Evolutionary conservation across 2,329 filamentous ascomycete species (phyloP).

Genomic region (Penicillium olsonii): DNA sequence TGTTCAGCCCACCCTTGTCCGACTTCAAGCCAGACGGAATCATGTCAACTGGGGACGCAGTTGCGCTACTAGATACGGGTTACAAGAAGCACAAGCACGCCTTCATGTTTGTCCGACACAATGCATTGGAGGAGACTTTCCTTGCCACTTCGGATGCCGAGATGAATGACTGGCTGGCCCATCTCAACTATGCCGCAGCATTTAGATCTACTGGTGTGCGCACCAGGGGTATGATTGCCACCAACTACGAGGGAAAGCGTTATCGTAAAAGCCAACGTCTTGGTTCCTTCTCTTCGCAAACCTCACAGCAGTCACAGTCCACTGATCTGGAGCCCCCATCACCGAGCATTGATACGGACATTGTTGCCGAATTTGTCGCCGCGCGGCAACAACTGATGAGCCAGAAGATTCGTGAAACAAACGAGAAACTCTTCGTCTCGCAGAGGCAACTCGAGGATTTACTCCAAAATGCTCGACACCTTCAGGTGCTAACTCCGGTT

Average conservation of each 20-base stretch:
- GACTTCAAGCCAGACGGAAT: conserved; percentile 92
- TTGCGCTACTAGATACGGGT: conserved; percentile 78
- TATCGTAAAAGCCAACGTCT: conserved; percentile 61
- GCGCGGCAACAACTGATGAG: conserved; percentile 81
- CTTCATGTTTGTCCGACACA: conserved; percentile 85
- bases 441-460: conserved; percentile 81
- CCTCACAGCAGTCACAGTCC: conserved; percentile 70
- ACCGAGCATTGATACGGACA: conserved; percentile 71
- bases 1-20: conserved; percentile 85
- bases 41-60: conserved; percentile 90
- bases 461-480: conserved; percentile 83
- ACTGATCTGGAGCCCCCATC: conserved; percentile 69
- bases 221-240: conserved; percentile 83
- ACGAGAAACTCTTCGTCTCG: conserved; percentile 71
- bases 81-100: conserved; percentile 96
- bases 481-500: conserved; percentile 85
- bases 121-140: conserved; percentile 84
- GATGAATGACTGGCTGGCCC: conserved; percentile 94
- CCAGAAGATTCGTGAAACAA: conserved; percentile 78
- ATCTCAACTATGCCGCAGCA: conserved; percentile 93
- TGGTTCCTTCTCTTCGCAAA: conserved; percentile 57
- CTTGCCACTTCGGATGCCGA: conserved; percentile 87
- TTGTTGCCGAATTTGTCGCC: conserved; percentile 81
- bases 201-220: conserved; percentile 89
- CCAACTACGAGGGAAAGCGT: conserved; percentile 78